Evolutionary conservation across 768 basidiomycete genomes (phyloP).

Genomic region (Leucogyrophana mollusca): DNA sequence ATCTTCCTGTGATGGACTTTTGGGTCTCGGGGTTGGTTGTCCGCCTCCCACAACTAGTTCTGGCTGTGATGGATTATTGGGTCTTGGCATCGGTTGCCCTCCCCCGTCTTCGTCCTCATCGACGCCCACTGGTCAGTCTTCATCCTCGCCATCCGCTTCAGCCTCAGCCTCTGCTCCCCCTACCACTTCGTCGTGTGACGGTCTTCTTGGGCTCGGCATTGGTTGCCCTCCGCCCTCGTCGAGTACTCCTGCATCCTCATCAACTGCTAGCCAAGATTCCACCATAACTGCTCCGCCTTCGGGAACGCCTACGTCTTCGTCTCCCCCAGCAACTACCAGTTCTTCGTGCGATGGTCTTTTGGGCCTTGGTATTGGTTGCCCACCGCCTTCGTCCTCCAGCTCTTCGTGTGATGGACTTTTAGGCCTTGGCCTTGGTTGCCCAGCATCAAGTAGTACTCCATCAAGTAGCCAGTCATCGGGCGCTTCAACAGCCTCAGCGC

Average conservation of each 20-base stretch:
- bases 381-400: constrained; percentile 5
- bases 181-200: constrained; percentile 13
- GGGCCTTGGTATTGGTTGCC: constrained; percentile 17
- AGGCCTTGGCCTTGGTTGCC: constrained; percentile 12
- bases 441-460: constrained; percentile 3
- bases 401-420: neutral
- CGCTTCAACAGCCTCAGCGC: neutral
- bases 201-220: constrained; percentile 16
- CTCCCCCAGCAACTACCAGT: constrained; percentile 1
- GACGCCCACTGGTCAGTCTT: no score
- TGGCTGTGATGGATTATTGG: neutral
- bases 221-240: constrained; percentile 12
- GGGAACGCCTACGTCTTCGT: no score
- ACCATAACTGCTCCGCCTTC: neutral
- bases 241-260: neutral
- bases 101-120: neutral
- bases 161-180: neutral
- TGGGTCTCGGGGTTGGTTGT: constrained; percentile 10
- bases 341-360: constrained; percentile 19
- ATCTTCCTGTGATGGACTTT: constrained; percentile 7
- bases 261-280: neutral
- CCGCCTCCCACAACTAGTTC: neutral
- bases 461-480: no score
- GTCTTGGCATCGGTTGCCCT: neutral
- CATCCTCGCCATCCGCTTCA: neutral